Base-by-base conservation (phyloP, 2,329 filamentous ascomycete genomes). In the Penicillium occitanis region DNA sequence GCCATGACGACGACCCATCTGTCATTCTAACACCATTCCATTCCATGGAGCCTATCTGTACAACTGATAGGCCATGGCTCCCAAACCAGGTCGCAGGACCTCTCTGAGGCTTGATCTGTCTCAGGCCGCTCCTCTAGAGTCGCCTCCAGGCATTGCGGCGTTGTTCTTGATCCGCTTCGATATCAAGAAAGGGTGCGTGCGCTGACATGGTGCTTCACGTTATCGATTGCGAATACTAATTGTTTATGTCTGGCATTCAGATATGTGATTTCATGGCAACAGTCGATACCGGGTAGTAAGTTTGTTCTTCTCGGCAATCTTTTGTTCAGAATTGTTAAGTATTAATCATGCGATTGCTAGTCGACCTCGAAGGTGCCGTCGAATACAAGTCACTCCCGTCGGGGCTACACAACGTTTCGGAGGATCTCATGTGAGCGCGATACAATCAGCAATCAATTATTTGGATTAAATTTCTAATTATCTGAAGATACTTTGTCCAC, bases 341-440 rank as follows among this genome's bases (percentile, higher is more conserved):
- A 19, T 61, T 60, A 46, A 44, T 11, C 22, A 28, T 44, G 8
- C 37, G 28, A 42, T 30, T 7, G 63, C 66, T 66, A 85, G 83
- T 87, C 48, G 78, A 84, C 57, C 86, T 98, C 59, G 91, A 96
- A 71, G 92, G 92, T 64, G 88, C 91, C 28, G 92, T 97, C 73
- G 95, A 99, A 80, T 99, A 93, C 85, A 98, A 97, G 80, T 96
- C 92, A 68, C 85, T 99, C 57, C 95, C 95, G 2, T 98, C 94
- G 0, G 95, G 95, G 28, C 80, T 97, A 60, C 95, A 99, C 79
- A 91, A 92, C 66, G 92, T 98, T 22, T 84, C 89, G 37, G 88
- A 93, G 70, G 95, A 99, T 78, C 83, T 98, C 61, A 83, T 90
- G 79, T 86, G 80, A 62, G 75, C 69, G 74, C 69, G 25, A 22